These are phyloP conservation scores for Globisporangium spiculum DNA, from an alignment of 352 stramenopile species.

Conservation along the genomic window DNA sequence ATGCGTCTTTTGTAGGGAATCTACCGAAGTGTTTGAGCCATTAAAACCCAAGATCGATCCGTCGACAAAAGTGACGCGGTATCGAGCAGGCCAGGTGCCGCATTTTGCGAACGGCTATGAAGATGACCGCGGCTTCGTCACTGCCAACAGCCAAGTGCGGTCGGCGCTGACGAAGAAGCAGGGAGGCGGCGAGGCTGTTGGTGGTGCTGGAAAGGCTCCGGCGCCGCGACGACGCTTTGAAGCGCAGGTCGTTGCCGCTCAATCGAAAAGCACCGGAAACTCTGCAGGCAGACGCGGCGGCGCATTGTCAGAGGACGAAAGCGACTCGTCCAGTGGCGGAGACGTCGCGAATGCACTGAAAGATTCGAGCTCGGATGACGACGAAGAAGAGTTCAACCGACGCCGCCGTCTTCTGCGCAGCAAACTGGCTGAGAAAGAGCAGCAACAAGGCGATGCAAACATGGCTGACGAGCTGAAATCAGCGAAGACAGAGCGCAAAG, in stretches of 20 bases:
- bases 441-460: slow-evolving; percentile 11
- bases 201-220: slow-evolving; percentile 10
- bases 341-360: slow-evolving; percentile 52
- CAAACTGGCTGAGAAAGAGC: slow-evolving; percentile 47
- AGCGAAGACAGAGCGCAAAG: slow-evolving; percentile 3
- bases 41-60: slow-evolving; percentile 79
- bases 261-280: background rate
- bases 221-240: slow-evolving; percentile 47
- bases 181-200: background rate
- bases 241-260: slow-evolving; percentile 41
- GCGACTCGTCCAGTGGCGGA: slow-evolving; percentile 26
- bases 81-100: slow-evolving; percentile 79
- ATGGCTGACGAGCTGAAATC: background rate
- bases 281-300: background rate
- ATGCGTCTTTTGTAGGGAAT: slow-evolving; percentile 32
- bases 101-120: slow-evolving; percentile 73
- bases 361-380: slow-evolving; percentile 76
- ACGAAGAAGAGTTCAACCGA: slow-evolving; percentile 68
- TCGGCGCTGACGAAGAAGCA: slow-evolving; percentile 16
- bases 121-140: slow-evolving; percentile 78
- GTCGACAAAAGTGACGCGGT: slow-evolving; percentile 79
- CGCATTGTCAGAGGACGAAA: slow-evolving; percentile 10
- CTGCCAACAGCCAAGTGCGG: slow-evolving; percentile 65
- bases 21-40: slow-evolving; percentile 69
- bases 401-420: slow-evolving; percentile 57